Evolutionary conservation across 306 rosid species (phyloP).

Genomic region (Cucurbita ficifolia): DNA sequence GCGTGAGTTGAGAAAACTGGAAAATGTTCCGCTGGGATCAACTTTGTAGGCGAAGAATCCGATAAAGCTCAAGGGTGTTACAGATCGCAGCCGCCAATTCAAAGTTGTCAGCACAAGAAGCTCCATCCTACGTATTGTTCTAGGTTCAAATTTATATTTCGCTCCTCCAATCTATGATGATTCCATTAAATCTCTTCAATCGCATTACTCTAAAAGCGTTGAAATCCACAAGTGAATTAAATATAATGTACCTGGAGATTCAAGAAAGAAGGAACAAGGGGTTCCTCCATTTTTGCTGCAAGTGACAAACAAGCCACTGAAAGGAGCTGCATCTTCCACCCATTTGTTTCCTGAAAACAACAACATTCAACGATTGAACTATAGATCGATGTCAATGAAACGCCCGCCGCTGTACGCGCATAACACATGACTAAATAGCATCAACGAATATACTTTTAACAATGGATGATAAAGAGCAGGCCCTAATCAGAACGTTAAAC

Average conservation of each 20-base stretch:
- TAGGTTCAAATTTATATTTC: slow-evolving; percentile 66
- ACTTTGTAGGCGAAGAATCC: slow-evolving; percentile 77
- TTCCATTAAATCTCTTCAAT: not conserved
- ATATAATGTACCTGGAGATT: slow-evolving; percentile 59
- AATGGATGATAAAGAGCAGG: not conserved
- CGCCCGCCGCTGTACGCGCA: not conserved
- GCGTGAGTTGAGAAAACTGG: slow-evolving; percentile 52
- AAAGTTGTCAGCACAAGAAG: slow-evolving; percentile 64
- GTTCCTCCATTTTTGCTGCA: slow-evolving; percentile 98
- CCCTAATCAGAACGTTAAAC: not conserved
- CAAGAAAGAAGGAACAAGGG: slow-evolving; percentile 63
- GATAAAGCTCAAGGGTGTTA: slow-evolving; percentile 80
- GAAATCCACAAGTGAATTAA: not conserved
- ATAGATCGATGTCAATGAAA: not conserved
- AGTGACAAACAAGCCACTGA: slow-evolving; percentile 87
- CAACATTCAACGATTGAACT: not conserved
- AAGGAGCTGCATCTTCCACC: slow-evolving; percentile 87
- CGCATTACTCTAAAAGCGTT: not conserved
- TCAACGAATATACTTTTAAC: not conserved
- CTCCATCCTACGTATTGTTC: slow-evolving; percentile 82
- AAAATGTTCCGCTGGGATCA: slow-evolving; percentile 45
- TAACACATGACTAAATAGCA: not conserved
- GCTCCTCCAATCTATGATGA: slow-evolving; percentile 59
- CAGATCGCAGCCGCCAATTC: slow-evolving; percentile 94
- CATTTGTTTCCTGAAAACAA: slow-evolving; percentile 47